A percentile compares a stretch with the other conserved stretches of the same genome.
Evolutionary conservation across 768 basidiomycete species (phyloP).

Genomic region (Trametes villosa): DNA sequence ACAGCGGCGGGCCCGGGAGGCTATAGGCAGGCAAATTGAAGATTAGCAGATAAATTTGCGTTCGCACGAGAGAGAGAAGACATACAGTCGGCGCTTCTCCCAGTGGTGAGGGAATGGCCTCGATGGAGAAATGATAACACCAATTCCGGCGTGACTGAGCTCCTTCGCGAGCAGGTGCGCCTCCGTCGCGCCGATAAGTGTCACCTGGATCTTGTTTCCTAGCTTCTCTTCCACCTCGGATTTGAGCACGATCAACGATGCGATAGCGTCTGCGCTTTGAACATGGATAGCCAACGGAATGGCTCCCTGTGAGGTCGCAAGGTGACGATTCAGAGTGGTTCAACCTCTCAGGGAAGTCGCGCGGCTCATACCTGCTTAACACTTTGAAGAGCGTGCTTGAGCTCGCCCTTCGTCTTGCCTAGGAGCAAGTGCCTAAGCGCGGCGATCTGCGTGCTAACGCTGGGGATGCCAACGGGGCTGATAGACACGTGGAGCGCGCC

Average conservation of each 20-base stretch:
- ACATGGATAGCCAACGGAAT: constrained; percentile 65
- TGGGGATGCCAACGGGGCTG: constrained; percentile 46
- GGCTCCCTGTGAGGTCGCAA: constrained; percentile 51
- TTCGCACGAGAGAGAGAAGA: not conserved
- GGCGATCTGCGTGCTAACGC: constrained; percentile 72
- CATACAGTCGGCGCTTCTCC: constrained; percentile 69
- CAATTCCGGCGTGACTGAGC: constrained; percentile 67
- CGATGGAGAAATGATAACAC: constrained; percentile 69
- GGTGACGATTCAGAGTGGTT: not conserved
- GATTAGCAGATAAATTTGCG: not conserved
- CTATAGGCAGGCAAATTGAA: constrained; percentile 34
- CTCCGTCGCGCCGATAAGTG: constrained; percentile 63
- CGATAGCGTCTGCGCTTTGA: constrained; percentile 72
- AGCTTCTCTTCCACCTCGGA: constrained; percentile 54
- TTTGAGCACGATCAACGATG: constrained; percentile 67
- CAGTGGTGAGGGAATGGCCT: constrained; percentile 75
- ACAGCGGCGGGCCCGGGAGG: constrained; percentile 75
- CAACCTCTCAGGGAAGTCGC: constrained; percentile 2
- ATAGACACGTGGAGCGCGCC: constrained; percentile 72
- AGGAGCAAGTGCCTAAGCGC: constrained; percentile 57
- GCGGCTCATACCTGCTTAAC: constrained; percentile 53
- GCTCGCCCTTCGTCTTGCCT: constrained; percentile 43
- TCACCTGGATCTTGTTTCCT: constrained; percentile 49
- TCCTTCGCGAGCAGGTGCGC: constrained; percentile 75
- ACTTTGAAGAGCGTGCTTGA: constrained; percentile 34